Evolutionary conservation across 352 stramenopile genomes (phyloP).

Genomic region (Phytophthora pinifolia): DNA sequence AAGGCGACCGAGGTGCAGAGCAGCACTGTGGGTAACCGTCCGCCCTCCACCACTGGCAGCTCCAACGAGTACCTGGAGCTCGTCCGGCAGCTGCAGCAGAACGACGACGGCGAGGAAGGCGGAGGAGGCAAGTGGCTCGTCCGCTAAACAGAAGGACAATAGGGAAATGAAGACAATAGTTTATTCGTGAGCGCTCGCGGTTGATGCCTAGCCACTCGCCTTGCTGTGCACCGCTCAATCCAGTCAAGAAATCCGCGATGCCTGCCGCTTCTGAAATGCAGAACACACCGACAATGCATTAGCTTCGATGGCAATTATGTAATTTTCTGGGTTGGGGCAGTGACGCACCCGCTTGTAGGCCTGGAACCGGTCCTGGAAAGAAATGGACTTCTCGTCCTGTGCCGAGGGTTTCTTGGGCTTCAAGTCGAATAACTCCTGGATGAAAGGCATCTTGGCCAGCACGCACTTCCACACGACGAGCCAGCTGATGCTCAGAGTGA

Average conservation of each 20-base stretch:
- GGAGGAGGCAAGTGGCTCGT: constrained; percentile 73
- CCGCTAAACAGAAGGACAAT: constrained; percentile 29
- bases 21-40: constrained; percentile 4
- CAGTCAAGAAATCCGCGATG: constrained; percentile 29
- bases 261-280: constrained; percentile 49
- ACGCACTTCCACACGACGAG: constrained; percentile 87
- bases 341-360: constrained; percentile 56
- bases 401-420: constrained; percentile 55
- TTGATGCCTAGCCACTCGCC: constrained; percentile 20
- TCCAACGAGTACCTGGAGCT: constrained; percentile 65
- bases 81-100: constrained; percentile 63
- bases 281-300: constrained; percentile 13
- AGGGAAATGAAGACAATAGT: constrained; percentile 23
- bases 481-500: constrained; percentile 73
- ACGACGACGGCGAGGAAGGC: constrained; percentile 50
- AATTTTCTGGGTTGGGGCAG: neutral
- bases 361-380: constrained; percentile 75
- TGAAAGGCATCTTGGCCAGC: constrained; percentile 80
- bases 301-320: constrained; percentile 6
- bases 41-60: constrained; percentile 10
- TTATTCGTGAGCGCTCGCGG: constrained; percentile 25
- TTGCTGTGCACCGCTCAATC: neutral
- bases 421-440: constrained; percentile 84
- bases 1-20: constrained; percentile 47
- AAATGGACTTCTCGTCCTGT: constrained; percentile 49